A percentile compares a stretch with the other conserved stretches of the same genome.
Conservation (phyloP, 139 green algal species). For the Chlamydomonas incerta region DNA sequence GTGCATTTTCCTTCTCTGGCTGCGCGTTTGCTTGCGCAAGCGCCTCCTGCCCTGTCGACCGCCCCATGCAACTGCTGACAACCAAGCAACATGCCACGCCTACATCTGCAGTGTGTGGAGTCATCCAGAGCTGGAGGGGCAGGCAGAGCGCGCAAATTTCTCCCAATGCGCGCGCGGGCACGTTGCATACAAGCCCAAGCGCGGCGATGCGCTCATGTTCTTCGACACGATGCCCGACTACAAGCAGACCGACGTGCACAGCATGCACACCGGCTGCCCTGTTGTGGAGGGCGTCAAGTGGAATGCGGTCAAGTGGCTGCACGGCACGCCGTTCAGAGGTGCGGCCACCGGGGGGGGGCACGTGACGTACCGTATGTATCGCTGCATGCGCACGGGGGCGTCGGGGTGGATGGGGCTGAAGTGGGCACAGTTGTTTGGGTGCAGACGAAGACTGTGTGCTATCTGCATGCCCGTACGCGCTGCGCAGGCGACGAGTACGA, state of each 20-base stretch:
- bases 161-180: conserved; percentile 69
- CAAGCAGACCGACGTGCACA: conserved; percentile 13
- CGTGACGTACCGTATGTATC: too few relatives aligned
- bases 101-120: not conserved
- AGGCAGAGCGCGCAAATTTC: conserved; percentile 45
- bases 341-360: not conserved
- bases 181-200: conserved; percentile 72
- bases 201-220: conserved; percentile 73
- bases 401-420: too few relatives aligned
- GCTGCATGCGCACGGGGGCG: too few relatives aligned
- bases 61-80: not conserved
- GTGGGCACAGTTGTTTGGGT: too few relatives aligned
- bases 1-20: too few relatives aligned
- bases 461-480: too few relatives aligned
- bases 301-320: conserved; percentile 74
- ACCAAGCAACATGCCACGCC: not conserved
- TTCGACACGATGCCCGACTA: conserved; percentile 52
- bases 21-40: too few relatives aligned
- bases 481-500: conserved; percentile 38
- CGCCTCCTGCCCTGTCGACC: too few relatives aligned
- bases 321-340: conserved; percentile 58
- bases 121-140: conserved; percentile 37
- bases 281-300: conserved; percentile 81
- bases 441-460: too few relatives aligned
- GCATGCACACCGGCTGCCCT: conserved; percentile 74